Percentiles rank a stretch among this genome's conserved stretches.
These are phyloP conservation scores for Aspergillus pseudoglaucus DNA, from an alignment of 2,329 filamentous ascomycete species.

Conservation along the genomic window DNA sequence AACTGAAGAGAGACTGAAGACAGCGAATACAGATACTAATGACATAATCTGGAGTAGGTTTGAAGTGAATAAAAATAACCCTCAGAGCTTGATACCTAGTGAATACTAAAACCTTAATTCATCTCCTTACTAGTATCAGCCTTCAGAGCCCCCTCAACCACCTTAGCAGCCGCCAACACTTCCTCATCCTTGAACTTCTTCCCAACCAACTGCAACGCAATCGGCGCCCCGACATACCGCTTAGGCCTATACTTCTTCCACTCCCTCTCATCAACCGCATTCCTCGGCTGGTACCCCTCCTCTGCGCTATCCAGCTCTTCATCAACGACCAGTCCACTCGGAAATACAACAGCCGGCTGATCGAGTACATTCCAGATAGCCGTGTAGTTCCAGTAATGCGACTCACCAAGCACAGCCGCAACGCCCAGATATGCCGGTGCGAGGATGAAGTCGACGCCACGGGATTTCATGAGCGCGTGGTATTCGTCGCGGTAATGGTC, in stretches of 20 bases:
- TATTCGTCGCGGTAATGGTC: conserved; percentile 27
- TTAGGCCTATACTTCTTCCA: conserved; percentile 28
- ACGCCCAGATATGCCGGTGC: conserved; percentile 22
- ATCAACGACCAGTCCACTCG: conserved; percentile 23
- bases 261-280: conserved; percentile 23
- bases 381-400: conserved; percentile 45
- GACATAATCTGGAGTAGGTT: no score
- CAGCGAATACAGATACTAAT: no score
- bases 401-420: conserved; percentile 25
- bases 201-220: conserved; percentile 48
- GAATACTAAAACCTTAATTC: no score
- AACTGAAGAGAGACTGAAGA: no score
- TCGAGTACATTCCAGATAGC: conserved; percentile 59
- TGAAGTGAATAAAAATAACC: no score
- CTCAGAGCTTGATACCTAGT: no score
- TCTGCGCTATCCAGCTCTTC: conserved; percentile 17
- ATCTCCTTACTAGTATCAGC: neutral
- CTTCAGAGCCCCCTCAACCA: conserved; percentile 15
- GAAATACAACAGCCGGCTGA: conserved; percentile 52
- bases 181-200: conserved; percentile 51
- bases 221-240: conserved; percentile 38
- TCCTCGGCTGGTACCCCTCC: conserved; percentile 15
- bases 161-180: conserved; percentile 26
- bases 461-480: conserved; percentile 22
- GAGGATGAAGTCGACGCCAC: conserved; percentile 27